phyloP scores from a whole-genome alignment of 495 filamentous ascomycete species.

The Corynascus novoguineensis region DNA sequence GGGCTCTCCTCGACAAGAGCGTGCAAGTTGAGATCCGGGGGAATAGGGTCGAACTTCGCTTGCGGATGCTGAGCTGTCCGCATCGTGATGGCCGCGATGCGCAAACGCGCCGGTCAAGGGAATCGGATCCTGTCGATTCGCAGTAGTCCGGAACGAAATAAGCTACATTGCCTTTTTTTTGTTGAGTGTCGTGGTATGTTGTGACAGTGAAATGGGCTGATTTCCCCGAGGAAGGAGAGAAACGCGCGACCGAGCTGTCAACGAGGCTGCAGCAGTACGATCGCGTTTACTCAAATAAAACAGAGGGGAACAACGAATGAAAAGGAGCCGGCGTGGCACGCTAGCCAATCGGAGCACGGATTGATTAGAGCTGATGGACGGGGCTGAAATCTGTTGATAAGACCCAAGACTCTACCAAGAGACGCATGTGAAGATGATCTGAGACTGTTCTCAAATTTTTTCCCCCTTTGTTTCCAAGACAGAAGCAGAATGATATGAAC shows the following conservation, averaged over 20 bases:
- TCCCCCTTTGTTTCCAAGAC: not conserved
- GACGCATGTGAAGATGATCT: not conserved
- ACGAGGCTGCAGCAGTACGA: too few species aligned
- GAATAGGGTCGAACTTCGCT: conserved; percentile 75
- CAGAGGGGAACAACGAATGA: not conserved
- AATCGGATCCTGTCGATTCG: not conserved
- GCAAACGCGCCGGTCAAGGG: not conserved
- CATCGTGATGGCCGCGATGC: conserved; percentile 45
- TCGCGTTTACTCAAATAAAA: conserved; percentile 7
- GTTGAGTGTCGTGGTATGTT: too few species aligned
- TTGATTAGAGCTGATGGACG: not conserved
- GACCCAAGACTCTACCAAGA: not conserved
- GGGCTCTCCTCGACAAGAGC: conserved; percentile 64
- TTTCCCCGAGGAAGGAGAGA: too few species aligned
- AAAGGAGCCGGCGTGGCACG: not conserved
- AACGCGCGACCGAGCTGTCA: not conserved
- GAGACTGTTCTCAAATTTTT: not conserved
- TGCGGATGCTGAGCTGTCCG: conserved; percentile 60
- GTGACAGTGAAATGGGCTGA: too few species aligned
- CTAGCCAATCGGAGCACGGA: not conserved
- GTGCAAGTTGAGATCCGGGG: conserved; percentile 72
- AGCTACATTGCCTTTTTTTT: too few species aligned
- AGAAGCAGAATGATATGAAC: not conserved
- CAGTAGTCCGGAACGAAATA: not conserved
- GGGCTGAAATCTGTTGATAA: conserved; percentile 6